Base-by-base conservation (phyloP, 169 alveolate genomes). In the Amoebophrya sp. region DNA sequence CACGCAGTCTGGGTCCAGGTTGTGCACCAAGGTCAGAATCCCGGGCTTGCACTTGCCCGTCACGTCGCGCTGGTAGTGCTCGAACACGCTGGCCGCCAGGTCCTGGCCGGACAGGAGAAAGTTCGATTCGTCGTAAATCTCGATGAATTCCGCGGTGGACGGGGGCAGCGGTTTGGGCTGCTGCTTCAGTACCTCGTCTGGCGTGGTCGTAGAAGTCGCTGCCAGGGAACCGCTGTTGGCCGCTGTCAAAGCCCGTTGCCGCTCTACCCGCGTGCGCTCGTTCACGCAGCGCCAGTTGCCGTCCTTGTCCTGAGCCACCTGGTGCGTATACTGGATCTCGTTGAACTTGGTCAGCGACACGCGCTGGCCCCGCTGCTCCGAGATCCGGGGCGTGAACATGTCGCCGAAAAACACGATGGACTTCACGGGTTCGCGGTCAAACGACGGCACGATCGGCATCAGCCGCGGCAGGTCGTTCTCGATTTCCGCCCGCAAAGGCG, bases 21-120 rank as follows among this genome's bases (percentile, higher is more conserved):
- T 66, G 83, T 66, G 83, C 83, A 66, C 35, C 35, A 66, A 25
- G 35, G 83, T 66, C 35, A 66, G 83, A 3, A 66, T 18, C 32
- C 83, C 83, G 7, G 83, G 83, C 83, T 2, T 1, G 32, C 29
- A 18, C 38, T n/a, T 18, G 7, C 83, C 83, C 7, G 35, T 66
- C 35, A 66, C 83, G 83, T 66, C 83, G 83, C 83, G 83, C 35
- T 66, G 83, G 35, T 25, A 66, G 35, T 66, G 83, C 83, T 66
- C 83, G 35, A 66, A 66, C 29, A 66, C 83, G 29, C 35, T 1
- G 2, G 12, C 35, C 29, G 39, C 29, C 35, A 66, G 35, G 39
- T 66, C 83, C 35, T 66, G 83, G 7, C 32, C 83, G 39, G 83
- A 66, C 29, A 18, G 35, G 18, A 66, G 83, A 25, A 66, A 66